Percentiles rank a stretch among this genome's conserved stretches.
These are phyloP conservation scores for Cenococcum geophilum DNA, from an alignment of 495 filamentous ascomycete species.

Conservation along the genomic window DNA sequence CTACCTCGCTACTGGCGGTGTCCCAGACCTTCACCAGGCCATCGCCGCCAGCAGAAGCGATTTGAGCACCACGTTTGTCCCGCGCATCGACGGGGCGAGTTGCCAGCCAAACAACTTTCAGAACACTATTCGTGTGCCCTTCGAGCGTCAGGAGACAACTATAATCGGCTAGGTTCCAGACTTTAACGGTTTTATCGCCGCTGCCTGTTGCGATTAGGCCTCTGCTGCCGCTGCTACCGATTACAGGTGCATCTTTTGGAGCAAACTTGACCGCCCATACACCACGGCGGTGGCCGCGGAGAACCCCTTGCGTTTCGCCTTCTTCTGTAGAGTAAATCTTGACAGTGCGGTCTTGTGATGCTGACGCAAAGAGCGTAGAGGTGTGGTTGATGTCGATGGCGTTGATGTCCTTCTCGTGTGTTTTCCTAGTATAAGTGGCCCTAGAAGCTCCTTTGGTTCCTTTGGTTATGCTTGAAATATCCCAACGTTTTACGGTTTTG, in stretches of 20 bases:
- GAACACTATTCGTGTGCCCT: constrained; percentile 89
- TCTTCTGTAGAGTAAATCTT: constrained; percentile 91
- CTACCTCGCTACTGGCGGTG: constrained; percentile 67
- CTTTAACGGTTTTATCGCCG: constrained; percentile 90
- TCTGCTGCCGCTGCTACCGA: constrained; percentile 53
- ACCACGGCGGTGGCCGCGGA: constrained; percentile 86
- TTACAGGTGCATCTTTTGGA: constrained; percentile 63
- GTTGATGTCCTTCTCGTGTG: constrained; percentile 99
- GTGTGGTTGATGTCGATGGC: constrained; percentile 72
- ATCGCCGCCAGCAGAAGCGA: constrained; percentile 87
- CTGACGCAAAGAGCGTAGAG: constrained; percentile 73
- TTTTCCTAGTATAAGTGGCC: constrained; percentile 71
- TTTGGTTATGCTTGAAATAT: constrained; percentile 45
- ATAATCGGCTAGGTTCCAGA: constrained; percentile 92
- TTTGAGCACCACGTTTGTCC: constrained; percentile 52
- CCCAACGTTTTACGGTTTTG: constrained; percentile 87
- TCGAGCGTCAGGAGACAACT: constrained; percentile 90
- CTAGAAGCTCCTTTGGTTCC: constrained; percentile 39
- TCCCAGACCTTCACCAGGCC: constrained; percentile 98
- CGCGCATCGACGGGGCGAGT: constrained; percentile 44
- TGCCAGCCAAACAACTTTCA: constrained; percentile 88
- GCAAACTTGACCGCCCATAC: constrained; percentile 93
- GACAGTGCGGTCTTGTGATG: constrained; percentile 90
- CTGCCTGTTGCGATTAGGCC: constrained; percentile 81
- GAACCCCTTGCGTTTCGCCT: constrained; percentile 79